phyloP scores from a whole-genome alignment of 2,329 filamentous ascomycete species.

The Dactylellina drechsleri region DNA sequence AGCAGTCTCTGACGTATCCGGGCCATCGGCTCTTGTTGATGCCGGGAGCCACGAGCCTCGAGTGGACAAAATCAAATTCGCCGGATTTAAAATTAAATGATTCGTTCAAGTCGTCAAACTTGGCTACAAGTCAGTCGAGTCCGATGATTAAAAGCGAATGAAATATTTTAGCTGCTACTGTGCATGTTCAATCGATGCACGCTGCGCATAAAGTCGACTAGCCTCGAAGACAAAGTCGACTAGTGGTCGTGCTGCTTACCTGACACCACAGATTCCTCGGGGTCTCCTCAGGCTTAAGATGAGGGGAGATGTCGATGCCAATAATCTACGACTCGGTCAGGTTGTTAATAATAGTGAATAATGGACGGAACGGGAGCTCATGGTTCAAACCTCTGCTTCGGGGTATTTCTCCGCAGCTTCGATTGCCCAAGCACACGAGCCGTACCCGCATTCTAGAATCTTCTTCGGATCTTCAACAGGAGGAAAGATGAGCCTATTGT shows the following conservation, averaged over 20 bases:
- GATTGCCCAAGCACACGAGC: slow-evolving; percentile 75
- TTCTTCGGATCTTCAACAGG: slow-evolving; percentile 69
- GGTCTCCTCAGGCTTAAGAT: slow-evolving; percentile 72
- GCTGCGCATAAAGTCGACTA: no score
- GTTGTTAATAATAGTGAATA: slow-evolving; percentile 42
- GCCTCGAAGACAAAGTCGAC: no score
- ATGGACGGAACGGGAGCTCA: slow-evolving; percentile 55
- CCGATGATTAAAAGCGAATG: no score
- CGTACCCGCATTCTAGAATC: slow-evolving; percentile 78
- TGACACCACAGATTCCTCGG: slow-evolving; percentile 76
- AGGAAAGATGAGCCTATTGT: slow-evolving; percentile 76
- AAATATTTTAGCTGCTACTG: background rate
- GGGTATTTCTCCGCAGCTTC: slow-evolving; percentile 74
- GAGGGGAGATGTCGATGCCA: slow-evolving; percentile 76
- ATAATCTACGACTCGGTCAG: slow-evolving; percentile 67
- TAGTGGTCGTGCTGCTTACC: slow-evolving; percentile 60
- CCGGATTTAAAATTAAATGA: slow-evolving; percentile 75
- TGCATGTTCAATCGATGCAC: no score
- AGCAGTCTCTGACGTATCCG: slow-evolving; percentile 79
- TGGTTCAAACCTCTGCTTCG: slow-evolving; percentile 69
- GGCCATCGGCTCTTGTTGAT: slow-evolving; percentile 79
- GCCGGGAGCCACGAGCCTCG: slow-evolving; percentile 69
- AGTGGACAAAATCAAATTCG: slow-evolving; percentile 86
- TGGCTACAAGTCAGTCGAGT: slow-evolving; percentile 64
- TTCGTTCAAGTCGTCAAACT: slow-evolving; percentile 79